Base-by-base conservation (phyloP, 2,329 filamentous ascomycete genomes). In the Triangularia setosa region DNA sequence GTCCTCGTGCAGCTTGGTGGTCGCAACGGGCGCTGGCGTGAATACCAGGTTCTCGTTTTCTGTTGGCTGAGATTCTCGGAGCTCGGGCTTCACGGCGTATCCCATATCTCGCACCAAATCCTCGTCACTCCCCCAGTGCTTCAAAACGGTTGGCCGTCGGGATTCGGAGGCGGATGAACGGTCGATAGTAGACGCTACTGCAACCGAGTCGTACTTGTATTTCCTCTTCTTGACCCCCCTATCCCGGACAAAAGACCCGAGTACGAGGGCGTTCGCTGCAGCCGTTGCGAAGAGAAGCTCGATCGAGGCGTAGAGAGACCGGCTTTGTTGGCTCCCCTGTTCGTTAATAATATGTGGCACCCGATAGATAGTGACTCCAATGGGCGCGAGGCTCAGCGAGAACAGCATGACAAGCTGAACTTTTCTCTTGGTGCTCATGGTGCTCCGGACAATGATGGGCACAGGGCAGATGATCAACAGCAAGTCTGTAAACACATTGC, bases 191-290 rank as follows among this genome's bases (percentile, higher is more conserved):
- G 58, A 60, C 48, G 87, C 86, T 53, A 84, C 83, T 3, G 84
- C 79, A 12, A 82, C 79, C 1, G 88, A 87, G 16, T 82, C 82
- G 66, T 86, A 84, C 61, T 89, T 89, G 78, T 91, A 97, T 73
- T 92, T 95, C 63, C 84, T 84, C 77, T 96, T 97, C 81, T 98
- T 98, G 48, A 93, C 80, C 25, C 95, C 95, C 61, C 92, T 86
- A 74, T 98, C 94, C 14, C 94, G 87, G 27, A 98, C 87, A 73
- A 98, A 98, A 0, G 93, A 96, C 12, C 94, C 94, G 2, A 99
- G 85, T 0, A 97, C 91, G 21, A 99, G 83, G 2, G 90, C 89
- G 74, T 98, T 99, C 12, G 94, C 91, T 0, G 96, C 90, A 0
- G 88, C 87, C 0, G 93, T 91, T 4, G 95, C 93, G 59, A 94